Conservation (phyloP, 345 rosid genomes). For the Citropsis articulata region DNA sequence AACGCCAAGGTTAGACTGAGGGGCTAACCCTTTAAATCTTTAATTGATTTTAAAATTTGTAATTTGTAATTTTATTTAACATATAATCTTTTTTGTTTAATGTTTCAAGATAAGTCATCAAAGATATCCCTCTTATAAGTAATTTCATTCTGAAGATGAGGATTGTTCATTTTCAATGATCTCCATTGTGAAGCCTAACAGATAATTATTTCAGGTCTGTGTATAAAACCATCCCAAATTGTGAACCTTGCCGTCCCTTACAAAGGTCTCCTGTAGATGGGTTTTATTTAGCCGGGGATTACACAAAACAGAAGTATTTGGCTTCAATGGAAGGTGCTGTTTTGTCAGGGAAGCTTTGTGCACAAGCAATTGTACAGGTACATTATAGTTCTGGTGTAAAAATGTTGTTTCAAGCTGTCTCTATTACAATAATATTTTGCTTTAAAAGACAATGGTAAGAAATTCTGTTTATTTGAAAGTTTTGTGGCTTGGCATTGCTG, state of each 20-base stretch:
- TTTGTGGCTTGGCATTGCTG: background rate
- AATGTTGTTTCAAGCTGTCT: background rate
- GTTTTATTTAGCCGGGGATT: slow-evolving; percentile 90
- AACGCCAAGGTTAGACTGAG: slow-evolving; percentile 74
- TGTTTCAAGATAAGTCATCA: background rate
- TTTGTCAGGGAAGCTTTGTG: slow-evolving; percentile 90
- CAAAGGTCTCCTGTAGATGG: slow-evolving; percentile 89
- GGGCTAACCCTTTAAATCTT: slow-evolving; percentile 1
- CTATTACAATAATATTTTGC: background rate
- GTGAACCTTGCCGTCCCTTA: slow-evolving; percentile 91
- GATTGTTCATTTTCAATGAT: background rate
- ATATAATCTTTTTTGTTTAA: background rate
- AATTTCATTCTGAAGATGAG: background rate
- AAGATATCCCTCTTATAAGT: background rate
- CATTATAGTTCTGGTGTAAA: background rate
- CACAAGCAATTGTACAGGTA: slow-evolving; percentile 83
- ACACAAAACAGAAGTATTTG: slow-evolving; percentile 93
- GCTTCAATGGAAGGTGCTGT: slow-evolving; percentile 99
- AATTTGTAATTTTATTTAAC: background rate
- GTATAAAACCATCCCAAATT: slow-evolving; percentile 77
- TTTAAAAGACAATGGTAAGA: background rate
- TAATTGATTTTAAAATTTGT: background rate
- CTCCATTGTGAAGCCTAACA: background rate
- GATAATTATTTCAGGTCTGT: slow-evolving; percentile 66
- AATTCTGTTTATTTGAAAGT: background rate